phyloP scores from a whole-genome alignment of 306 rosid genomes.

The Ormosia semicastrata region DNA sequence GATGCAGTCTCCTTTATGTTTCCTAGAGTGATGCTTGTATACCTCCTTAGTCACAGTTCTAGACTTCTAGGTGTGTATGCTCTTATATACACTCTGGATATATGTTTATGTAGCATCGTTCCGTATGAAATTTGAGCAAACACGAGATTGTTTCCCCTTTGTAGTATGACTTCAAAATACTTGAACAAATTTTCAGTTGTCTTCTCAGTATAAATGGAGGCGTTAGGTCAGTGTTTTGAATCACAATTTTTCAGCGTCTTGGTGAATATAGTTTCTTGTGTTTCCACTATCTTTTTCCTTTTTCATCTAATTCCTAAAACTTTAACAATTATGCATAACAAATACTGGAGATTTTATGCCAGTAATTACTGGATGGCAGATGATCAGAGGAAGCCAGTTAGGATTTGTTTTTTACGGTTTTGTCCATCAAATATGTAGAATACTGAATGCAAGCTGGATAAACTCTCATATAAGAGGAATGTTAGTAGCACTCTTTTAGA shows the following conservation, averaged over 20 bases:
- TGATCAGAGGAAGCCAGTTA: neutral
- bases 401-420: neutral
- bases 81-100: neutral
- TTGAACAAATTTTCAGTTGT: neutral
- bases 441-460: neutral
- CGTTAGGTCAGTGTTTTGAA: neutral
- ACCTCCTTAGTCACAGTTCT: neutral
- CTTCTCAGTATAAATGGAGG: neutral
- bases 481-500: too few species aligned
- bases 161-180: conserved; percentile 6
- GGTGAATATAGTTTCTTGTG: neutral
- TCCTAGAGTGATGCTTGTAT: neutral
- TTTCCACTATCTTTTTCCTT: neutral
- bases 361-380: neutral
- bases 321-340: neutral
- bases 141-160: neutral
- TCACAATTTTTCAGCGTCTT: neutral
- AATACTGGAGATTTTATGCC: neutral
- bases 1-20: neutral
- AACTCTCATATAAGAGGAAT: neutral
- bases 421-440: neutral
- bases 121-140: neutral
- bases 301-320: neutral
- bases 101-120: neutral
- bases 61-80: neutral